A percentile compares a stretch with the other conserved stretches of the same genome.
Conservation (phyloP, 306 rosid genomes). For the Boehmeria nivea region DNA sequence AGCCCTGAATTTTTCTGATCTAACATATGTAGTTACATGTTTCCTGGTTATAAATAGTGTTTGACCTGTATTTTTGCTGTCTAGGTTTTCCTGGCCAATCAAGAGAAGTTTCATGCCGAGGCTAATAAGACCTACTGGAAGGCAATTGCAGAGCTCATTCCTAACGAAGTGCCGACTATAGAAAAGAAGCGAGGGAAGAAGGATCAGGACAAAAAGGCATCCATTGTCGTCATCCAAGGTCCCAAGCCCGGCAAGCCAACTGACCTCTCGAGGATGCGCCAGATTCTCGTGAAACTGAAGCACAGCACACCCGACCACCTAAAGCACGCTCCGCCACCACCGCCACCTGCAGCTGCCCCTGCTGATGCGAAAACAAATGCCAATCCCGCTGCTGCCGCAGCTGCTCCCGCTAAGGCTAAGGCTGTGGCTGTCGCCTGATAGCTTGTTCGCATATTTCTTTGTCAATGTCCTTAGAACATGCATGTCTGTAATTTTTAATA, state of each 20-base stretch:
- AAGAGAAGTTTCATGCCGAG: conserved; percentile 45
- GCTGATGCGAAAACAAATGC: conserved; percentile 15
- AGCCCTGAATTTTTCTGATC: not conserved
- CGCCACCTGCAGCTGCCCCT: not conserved
- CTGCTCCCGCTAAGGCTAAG: conserved; percentile 16
- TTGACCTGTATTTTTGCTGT: conserved; percentile 1
- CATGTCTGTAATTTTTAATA: not conserved
- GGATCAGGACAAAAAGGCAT: conserved; percentile 32
- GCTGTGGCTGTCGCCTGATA: conserved; percentile 25
- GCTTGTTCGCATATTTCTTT: not conserved
- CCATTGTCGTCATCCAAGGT: conserved; percentile 27
- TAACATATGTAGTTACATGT: not conserved
- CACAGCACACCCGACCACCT: conserved; percentile 37
- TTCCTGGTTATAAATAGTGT: not conserved
- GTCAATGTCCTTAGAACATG: not conserved
- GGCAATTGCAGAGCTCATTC: conserved; percentile 40
- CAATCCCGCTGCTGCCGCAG: not conserved
- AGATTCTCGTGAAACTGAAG: conserved; percentile 35
- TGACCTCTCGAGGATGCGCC: conserved; percentile 46
- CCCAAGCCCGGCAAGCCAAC: conserved; percentile 49
- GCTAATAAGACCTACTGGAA: conserved; percentile 40
- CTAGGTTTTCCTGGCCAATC: conserved; percentile 32
- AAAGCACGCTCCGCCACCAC: conserved; percentile 23
- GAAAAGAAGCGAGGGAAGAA: conserved; percentile 42
- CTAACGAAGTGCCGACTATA: conserved; percentile 32